Conservation (phyloP, 208 protist species). For the Wallacemonas collosoma region DNA sequence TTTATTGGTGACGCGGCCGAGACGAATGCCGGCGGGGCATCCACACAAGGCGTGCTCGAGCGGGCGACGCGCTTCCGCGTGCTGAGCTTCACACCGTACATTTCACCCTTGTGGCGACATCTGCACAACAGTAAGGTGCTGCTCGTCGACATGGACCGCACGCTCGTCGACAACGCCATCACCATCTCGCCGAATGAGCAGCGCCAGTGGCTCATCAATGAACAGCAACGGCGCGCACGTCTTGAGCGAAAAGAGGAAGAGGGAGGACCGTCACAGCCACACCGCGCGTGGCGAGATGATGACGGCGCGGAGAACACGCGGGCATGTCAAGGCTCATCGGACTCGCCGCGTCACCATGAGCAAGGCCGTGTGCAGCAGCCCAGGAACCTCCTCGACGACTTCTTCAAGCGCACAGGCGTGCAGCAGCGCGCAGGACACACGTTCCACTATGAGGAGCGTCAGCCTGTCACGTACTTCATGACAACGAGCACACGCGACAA, state of each 20-base stretch:
- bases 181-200: constrained; percentile 24
- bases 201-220: constrained; percentile 11
- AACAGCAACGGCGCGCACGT: neutral
- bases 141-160: constrained; percentile 87
- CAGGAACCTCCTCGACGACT: constrained; percentile 23
- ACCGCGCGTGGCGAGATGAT: neutral
- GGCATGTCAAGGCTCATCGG: no score
- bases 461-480: constrained; percentile 35
- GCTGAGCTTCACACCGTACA: constrained; percentile 55
- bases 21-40: neutral
- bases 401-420: constrained; percentile 24
- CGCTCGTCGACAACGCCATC: constrained; percentile 81
- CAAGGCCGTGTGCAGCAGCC: neutral
- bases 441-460: constrained; percentile 47
- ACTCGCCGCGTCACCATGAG: no score
- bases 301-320: no score
- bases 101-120: constrained; percentile 57
- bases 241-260: neutral
- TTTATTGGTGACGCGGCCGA: neutral
- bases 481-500: neutral
- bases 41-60: neutral
- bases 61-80: constrained; percentile 24
- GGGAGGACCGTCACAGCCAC: neutral
- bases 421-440: constrained; percentile 23
- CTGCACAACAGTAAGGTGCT: constrained; percentile 64